Base-by-base conservation (phyloP, 345 rosid species). In the Gossypium rotundifolium region DNA sequence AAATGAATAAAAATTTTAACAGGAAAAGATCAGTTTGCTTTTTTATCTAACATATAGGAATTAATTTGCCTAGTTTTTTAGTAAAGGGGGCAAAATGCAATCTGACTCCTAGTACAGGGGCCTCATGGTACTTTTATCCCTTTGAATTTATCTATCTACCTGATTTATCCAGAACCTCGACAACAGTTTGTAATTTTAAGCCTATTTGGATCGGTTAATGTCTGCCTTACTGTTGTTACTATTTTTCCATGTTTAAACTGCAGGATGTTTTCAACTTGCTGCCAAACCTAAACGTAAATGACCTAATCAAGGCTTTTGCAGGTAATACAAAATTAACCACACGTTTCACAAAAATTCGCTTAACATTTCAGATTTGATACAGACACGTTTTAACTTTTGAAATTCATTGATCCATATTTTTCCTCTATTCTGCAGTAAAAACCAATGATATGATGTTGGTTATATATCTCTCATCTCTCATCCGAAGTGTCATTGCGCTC, bases 181-280 rank as follows among this genome's bases (percentile, higher is more conserved):
- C 59, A 13, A 69, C 22, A 25, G 23, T 14, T 1, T 9, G 17
- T 48, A 7, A 17, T 38, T 52, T 8, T 52, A 12, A 52, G 45
- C 51, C 33, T 20, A 65, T 44, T 18, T 65, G 25, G 17, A 17
- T 11, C 7, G 42, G 61, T 20, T 62, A 63, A 27, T 49, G 38
- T 48, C 7, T 68, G 72, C 57, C 73, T 33, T n/a, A 27, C 45
- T 27, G 8, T 14, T 71, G 64, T 57, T 27, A 14, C 16, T 72
- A 54, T 16, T 72, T 16, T 23, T 22, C 75, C 72, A 3, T 72
- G 75, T 13, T n/a, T 11, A 66, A 63, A 57, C 53, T 79, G 63
- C 71, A 94, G 97, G 98, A 95, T 78, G 97, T 90, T 74, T 93
- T 95, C 84, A 91, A 91, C 89, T 86, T 93, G 63, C 91, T 93